These are phyloP conservation scores for Metarhizium album DNA, from an alignment of 2,329 filamentous ascomycete species.

Conservation along the genomic window DNA sequence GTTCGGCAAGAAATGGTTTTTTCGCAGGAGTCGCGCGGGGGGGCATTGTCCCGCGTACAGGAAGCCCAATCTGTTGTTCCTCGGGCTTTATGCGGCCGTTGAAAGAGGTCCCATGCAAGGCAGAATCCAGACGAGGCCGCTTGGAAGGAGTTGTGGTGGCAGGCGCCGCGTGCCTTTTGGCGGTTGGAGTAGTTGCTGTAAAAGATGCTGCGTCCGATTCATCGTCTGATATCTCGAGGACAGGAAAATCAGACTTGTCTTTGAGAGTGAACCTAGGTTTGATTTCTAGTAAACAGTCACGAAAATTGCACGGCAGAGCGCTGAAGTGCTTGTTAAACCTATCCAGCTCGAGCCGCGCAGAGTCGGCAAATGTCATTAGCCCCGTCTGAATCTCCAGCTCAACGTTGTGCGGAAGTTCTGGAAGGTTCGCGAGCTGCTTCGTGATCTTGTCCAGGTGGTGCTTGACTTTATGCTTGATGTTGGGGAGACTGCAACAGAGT, in stretches of 20 bases:
- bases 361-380: conserved; percentile 44
- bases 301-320: conserved; percentile 39
- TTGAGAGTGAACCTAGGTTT: conserved; percentile 37
- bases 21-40: conserved; percentile 8
- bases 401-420: conserved; percentile 58
- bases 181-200: conserved; percentile 15
- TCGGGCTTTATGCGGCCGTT: conserved; percentile 26
- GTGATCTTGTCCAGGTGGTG: conserved; percentile 40
- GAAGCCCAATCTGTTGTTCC: conserved; percentile 20
- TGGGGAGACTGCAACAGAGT: conserved; percentile 31
- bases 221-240: conserved; percentile 29
- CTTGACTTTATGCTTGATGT: conserved; percentile 43
- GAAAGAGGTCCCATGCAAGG: conserved; percentile 5
- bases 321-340: conserved; percentile 36
- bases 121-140: conserved; percentile 15
- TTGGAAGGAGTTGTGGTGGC: conserved; percentile 24
- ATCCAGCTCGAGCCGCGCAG: conserved; percentile 40
- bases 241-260: conserved; percentile 22
- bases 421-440: conserved; percentile 44
- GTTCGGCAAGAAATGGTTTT: conserved; percentile 16
- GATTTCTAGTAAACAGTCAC: conserved; percentile 31
- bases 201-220: conserved; percentile 24
- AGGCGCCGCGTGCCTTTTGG: conserved; percentile 19
- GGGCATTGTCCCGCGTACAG: not conserved
- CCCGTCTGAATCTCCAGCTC: conserved; percentile 53